Evolutionary conservation across 1,284 basidiomycete species (phyloP), one percentile per base, ranked within the genome.

Genomic region (Trichosporon asahii): DNA sequence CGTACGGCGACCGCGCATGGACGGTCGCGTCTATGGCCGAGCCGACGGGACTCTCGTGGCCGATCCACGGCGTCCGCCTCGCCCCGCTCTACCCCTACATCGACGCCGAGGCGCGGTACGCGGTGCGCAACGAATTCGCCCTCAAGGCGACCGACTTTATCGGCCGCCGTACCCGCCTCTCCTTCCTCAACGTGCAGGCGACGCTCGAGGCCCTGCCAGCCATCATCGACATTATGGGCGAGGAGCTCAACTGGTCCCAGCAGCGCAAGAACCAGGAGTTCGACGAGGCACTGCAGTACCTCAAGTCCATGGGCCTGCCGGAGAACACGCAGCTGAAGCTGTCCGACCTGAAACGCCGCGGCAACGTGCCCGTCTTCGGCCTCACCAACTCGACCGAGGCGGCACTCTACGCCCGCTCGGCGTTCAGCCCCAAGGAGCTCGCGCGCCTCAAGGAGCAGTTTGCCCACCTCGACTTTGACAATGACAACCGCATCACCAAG

Each of bases 1-100:
- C 79, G 53, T 98, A 98, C 80, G 96, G 96, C 65, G 95, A 98
- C 84, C 90, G 95, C 67, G 95, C 96, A 0, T 98, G 95, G 95
- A 91, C 91, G 3, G 94, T 98, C 0, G 93, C 91, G 77, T 88
- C 90, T 1, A 88, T 95, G 73, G 90, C 92, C 6, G 86, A 90
- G 71, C 88, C 90, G 0, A 95, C 94, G 0, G 80, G 82, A 73
- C 66, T 69, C 75, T 74, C 86, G 33, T 97, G 93, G 93, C 94
- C 95, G 9, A 84, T 95, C 18, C 90, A 95, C 81, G 95, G 95
- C 44, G 87, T 88, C 71, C 88, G 91, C n/a, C 85, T 98, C 35
- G 88, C 87, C 57, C 85, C 88, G 5, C 87, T 88, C 66, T 95
- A 96, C 82, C 91, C 94, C 29, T 96, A 90, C 87, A 91, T 98